Evolutionary conservation across 164 flowering plant species (phyloP), one percentile per base, ranked within the genome.

Genomic region (Malania oleifera): DNA sequence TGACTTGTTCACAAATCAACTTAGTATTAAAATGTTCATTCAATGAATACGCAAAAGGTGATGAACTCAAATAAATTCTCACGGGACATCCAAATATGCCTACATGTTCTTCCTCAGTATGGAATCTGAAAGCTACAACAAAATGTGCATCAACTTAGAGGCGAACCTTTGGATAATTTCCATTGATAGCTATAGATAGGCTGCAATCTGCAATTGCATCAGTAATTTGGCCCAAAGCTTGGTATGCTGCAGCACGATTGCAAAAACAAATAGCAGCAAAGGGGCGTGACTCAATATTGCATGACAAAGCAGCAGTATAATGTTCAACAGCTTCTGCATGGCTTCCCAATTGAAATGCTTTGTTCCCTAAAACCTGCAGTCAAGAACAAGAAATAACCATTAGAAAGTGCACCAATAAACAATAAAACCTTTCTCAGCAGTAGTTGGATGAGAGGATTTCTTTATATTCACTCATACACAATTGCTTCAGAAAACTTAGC

Each of bases 191-290:
- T 17, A 50, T 27, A 50, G 53, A 27, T 12, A 50, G 18, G 18
- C 34, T 50, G 53, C 53, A 50, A 50, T 50, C 53, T 27, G 53
- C 28, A 50, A 50, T 50, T 50, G 53, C 53, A 23, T 50, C 53
- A 50, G 53, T 50, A 8, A 50, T 50, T 27, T 50, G 53, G 12
- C 53, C 53, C 29, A 50, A 24, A 50, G 29, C 53, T 50, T 50
- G 23, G 18, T 27, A 50, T 24, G 53, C 53, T 1, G 53, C 53
- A 50, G 53, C 53, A 50, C 53, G 53, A 13, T 50, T 50, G 34
- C 53, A 50, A 27, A 50, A 50, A 50, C 53, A 50, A 50, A 50
- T 15, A 24, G 53, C 53, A 23, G 53, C 53, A 50, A 50, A 50
- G 3, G 53, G 53, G 18, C 53, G 29, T 9, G 53, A 50, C 2